Evolutionary conservation across 345 rosid genomes (phyloP), one percentile per base, ranked within the genome.

Genomic region (Noccaea bulbosa): DNA sequence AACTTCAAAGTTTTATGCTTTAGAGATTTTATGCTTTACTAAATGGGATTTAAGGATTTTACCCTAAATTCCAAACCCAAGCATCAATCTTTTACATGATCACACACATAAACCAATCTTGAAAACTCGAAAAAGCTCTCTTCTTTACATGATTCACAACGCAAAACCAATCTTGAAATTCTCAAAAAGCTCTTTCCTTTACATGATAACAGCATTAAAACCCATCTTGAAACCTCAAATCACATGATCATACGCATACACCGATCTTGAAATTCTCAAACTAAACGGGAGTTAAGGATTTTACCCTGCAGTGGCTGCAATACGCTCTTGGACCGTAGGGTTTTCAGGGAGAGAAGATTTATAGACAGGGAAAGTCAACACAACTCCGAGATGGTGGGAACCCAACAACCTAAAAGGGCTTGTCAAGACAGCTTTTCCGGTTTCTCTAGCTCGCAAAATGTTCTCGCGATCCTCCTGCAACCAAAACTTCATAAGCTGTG

Each of bases 361-460:
- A 79, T 94, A 94, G 49, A 94, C 99, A 66, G 99, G 97, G 71
- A 94, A 89, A n/a, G 99, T 94, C 82, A 94, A 76, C 49, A 94
- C 99, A 45, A 94, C 99, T 51, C 99, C 99, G 34, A 94, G 92
- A 83, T 94, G 99, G 74, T 89, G 96, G 76, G 99, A 86, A 67
- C 82, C 91, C 43, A 94, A 80, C 70, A 94, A 65, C 80, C 95
- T 86, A 69, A 94, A 94, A 67, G 99, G 99, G 32, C 87, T 83
- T 33, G 99, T 94, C 65, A 94, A 81, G 43, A 94, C 99, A 78
- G 99, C 97, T 81, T 88, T 91, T 56, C 99, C 99, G 1, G 97
- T 85, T 50, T 87, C 89, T 76, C 90, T 83, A 43, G 97, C 97
- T 72, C 94, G 86, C 34, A 94, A 67, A 49, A 94, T 94, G 76